Conservation (phyloP, 2,329 filamentous ascomycete genomes). For the Verticillium nubilum region DNA sequence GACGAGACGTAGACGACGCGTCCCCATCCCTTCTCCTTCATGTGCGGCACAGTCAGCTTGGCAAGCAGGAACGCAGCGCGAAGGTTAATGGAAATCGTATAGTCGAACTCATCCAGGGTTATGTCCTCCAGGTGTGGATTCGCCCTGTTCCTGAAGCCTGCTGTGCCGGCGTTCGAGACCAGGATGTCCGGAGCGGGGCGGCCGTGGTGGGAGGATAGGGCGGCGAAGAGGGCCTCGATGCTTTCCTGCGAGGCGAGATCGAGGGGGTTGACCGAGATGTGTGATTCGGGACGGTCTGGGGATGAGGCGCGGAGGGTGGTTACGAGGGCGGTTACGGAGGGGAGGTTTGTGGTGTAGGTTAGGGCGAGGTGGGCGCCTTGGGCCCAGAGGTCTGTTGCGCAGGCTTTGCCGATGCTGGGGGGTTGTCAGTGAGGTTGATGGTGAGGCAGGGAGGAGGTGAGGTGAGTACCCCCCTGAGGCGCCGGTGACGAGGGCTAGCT, state of each 20-base stretch:
- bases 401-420: slow-evolving; percentile 53
- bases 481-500: slow-evolving; percentile 54
- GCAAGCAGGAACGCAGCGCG: slow-evolving; percentile 56
- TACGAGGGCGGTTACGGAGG: slow-evolving; percentile 38
- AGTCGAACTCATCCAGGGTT: slow-evolving; percentile 57
- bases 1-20: slow-evolving; percentile 60
- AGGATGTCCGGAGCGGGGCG: slow-evolving; percentile 54
- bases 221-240: slow-evolving; percentile 46
- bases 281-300: slow-evolving; percentile 22
- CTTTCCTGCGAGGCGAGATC: slow-evolving; percentile 50
- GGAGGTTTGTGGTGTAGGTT: slow-evolving; percentile 49
- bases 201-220: slow-evolving; percentile 47
- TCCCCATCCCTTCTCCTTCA: slow-evolving; percentile 56
- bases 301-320: slow-evolving; percentile 29
- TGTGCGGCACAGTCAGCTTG: slow-evolving; percentile 54
- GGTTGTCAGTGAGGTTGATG: slow-evolving; percentile 1
- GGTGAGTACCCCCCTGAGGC: slow-evolving; percentile 52
- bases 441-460: background rate
- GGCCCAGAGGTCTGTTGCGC: slow-evolving; percentile 47
- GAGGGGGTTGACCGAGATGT: slow-evolving; percentile 49
- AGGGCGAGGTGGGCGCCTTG: slow-evolving; percentile 50
- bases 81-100: slow-evolving; percentile 57
- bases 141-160: slow-evolving; percentile 47
- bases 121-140: slow-evolving; percentile 53
- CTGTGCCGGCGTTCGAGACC: slow-evolving; percentile 55